Conservation (phyloP, 352 stramenopile genomes). For the Phytophthora cryptogea region DNA sequence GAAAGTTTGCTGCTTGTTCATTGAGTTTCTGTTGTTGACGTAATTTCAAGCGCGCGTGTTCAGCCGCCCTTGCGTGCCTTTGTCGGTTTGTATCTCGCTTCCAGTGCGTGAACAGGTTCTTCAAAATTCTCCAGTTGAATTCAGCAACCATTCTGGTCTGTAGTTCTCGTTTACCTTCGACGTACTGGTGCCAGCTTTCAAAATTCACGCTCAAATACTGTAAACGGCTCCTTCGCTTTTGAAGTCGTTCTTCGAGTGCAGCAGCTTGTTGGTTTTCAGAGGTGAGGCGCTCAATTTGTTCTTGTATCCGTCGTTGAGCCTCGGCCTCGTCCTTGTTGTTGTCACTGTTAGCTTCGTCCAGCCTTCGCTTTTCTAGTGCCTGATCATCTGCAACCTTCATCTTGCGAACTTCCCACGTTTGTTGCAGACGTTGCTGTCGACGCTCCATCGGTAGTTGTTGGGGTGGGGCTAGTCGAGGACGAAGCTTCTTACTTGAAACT, state of each 20-base stretch:
- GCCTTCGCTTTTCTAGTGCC: conserved; percentile 4
- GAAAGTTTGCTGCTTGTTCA: conserved; percentile 39
- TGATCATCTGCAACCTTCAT: conserved; percentile 22
- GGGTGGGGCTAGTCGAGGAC: background rate
- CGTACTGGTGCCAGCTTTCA: conserved; percentile 16
- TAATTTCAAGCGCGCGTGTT: conserved; percentile 22
- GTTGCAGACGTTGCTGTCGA: conserved; percentile 33
- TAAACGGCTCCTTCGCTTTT: conserved; percentile 27
- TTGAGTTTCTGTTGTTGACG: conserved; percentile 25
- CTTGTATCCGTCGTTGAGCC: conserved; percentile 37
- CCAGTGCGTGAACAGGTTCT: conserved; percentile 25
- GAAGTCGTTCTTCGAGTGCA: conserved; percentile 33
- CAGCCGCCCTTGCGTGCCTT: conserved; percentile 10
- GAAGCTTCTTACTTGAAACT: conserved; percentile 4
- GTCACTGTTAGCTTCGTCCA: conserved; percentile 9
- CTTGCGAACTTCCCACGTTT: conserved; percentile 31
- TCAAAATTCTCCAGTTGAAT: conserved; percentile 31
- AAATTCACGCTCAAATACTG: conserved; percentile 17
- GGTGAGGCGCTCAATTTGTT: conserved; percentile 40
- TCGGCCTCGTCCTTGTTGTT: conserved; percentile 29
- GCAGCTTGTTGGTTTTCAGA: conserved; percentile 39
- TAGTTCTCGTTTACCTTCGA: conserved; percentile 14
- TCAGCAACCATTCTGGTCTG: conserved; percentile 20
- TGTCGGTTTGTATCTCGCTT: conserved; percentile 17
- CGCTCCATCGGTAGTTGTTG: conserved; percentile 42